A percentile compares a stretch with the other conserved stretches of the same genome.
Conservation (phyloP, 2,329 filamentous ascomycete species). For the Diaporthe capsici region DNA sequence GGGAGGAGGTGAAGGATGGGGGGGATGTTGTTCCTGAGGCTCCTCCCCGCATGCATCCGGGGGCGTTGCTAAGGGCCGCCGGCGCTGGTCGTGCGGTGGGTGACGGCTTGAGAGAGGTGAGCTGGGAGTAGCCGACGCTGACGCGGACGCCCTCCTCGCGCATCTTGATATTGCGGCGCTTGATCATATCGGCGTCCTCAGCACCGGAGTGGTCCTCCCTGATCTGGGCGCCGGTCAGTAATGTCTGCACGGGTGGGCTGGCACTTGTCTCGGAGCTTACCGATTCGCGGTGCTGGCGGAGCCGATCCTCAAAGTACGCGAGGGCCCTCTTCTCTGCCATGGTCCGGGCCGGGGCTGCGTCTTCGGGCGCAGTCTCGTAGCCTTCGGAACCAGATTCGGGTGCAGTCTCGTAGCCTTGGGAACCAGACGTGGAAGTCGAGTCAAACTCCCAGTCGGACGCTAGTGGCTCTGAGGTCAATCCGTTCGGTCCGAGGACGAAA, state of each 20-base stretch:
- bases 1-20: neutral
- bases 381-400: neutral
- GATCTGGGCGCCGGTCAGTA: neutral
- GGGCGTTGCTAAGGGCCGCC: neutral
- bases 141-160: conserved; percentile 3
- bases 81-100: neutral
- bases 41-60: too few relatives aligned
- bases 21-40: too few relatives aligned
- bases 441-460: neutral
- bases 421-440: neutral
- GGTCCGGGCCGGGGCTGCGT: neutral
- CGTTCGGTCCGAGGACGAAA: neutral
- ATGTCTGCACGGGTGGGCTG: too few relatives aligned
- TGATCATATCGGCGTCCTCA: neutral
- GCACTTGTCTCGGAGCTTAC: neutral
- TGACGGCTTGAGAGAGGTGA: neutral
- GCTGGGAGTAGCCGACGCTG: neutral
- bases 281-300: neutral
- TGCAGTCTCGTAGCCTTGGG: neutral
- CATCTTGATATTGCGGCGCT: neutral
- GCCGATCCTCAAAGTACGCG: neutral
- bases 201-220: neutral
- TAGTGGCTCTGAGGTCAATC: neutral
- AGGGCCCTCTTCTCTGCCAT: neutral
- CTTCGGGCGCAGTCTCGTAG: neutral